Evolutionary conservation across 2,329 filamentous ascomycete genomes (phyloP).

Genomic region (Penicillium brevicompactum): DNA sequence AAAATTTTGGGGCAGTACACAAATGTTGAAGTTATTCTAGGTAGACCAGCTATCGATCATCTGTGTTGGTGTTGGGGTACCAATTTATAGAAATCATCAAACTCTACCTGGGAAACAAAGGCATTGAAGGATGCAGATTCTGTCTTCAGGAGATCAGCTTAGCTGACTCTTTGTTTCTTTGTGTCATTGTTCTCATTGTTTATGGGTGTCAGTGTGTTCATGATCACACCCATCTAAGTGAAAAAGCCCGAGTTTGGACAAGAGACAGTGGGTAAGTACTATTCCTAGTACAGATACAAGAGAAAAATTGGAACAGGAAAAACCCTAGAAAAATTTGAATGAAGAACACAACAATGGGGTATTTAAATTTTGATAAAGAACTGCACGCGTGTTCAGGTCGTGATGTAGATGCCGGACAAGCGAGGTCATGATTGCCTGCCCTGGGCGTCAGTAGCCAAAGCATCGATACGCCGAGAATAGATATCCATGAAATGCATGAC

Average conservation of each 20-base stretch:
- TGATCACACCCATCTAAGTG: no score
- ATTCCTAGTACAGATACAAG: no score
- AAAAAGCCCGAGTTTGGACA: neutral
- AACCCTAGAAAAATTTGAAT: neutral
- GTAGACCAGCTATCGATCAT: no score
- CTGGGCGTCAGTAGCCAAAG: slow-evolving; percentile 69
- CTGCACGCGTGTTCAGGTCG: neutral
- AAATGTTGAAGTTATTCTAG: no score
- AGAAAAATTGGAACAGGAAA: neutral
- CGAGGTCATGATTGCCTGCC: slow-evolving; percentile 36
- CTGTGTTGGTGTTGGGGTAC: no score
- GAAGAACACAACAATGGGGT: neutral
- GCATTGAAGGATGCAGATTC: neutral
- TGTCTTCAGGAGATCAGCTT: neutral
- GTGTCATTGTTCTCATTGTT: neutral
- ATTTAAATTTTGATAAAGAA: neutral
- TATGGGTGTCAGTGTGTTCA: no score
- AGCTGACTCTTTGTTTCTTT: neutral
- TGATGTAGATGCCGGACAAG: neutral
- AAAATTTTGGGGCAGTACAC: no score
- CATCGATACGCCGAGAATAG: slow-evolving; percentile 72
- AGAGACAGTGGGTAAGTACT: neutral
- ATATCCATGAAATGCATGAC: slow-evolving; percentile 78
- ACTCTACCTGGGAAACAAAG: no score
- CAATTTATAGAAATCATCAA: no score